phyloP scores from a whole-genome alignment of 2,329 filamentous ascomycete genomes.

The Colletotrichum sp. region DNA sequence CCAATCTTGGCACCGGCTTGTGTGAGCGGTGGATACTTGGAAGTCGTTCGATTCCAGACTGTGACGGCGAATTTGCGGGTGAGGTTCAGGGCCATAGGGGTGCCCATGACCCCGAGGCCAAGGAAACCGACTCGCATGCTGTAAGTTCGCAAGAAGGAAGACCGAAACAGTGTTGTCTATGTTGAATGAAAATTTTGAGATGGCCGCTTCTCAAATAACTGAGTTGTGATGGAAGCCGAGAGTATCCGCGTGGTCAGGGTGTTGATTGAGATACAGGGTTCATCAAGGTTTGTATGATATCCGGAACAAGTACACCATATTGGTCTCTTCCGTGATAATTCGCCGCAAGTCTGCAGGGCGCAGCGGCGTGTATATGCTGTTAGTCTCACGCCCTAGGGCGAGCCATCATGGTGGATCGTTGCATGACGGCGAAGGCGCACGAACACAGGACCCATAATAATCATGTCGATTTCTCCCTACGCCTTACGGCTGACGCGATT shows the following conservation, averaged over 20 bases:
- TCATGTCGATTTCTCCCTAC: conserved; percentile 7
- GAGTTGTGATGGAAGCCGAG: neutral
- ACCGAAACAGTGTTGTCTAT: rapidly evolving
- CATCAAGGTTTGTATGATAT: neutral
- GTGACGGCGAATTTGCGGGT: conserved; percentile 28
- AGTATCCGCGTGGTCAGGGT: neutral
- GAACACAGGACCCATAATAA: neutral
- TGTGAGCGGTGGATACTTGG: conserved; percentile 28
- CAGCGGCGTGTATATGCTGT: neutral
- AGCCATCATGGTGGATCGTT: neutral
- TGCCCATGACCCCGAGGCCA: conserved; percentile 35
- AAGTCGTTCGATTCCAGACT: conserved; percentile 34
- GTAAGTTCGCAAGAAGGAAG: rapidly evolving
- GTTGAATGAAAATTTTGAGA: no score
- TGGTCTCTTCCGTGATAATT: no score
- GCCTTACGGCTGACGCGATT: neutral
- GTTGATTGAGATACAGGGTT: neutral
- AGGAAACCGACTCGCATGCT: conserved; percentile 30
- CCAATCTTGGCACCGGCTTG: conserved; percentile 26
- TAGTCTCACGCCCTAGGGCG: conserved; percentile 6
- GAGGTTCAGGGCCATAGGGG: conserved; percentile 37
- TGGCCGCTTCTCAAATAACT: neutral
- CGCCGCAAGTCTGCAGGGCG: neutral
- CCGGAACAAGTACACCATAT: neutral
- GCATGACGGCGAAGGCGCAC: neutral